Evolutionary conservation across 257 asterid genomes (phyloP).

Genomic region (Forsythia suspensa): DNA sequence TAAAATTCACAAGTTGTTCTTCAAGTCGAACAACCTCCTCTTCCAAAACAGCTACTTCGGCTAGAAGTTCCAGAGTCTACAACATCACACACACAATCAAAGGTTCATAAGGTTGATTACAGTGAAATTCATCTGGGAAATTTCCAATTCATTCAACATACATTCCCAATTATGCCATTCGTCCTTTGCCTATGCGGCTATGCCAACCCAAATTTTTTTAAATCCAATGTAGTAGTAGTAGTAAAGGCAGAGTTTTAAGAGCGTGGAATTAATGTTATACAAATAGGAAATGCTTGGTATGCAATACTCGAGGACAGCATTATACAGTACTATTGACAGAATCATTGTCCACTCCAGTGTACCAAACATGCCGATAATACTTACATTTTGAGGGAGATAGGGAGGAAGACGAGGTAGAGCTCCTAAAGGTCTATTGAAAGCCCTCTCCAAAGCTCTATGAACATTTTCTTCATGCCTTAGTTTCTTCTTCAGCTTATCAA

Average conservation of each 20-base stretch:
- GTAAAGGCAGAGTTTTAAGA: background rate
- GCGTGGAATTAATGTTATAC: too few species aligned
- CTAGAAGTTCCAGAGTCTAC: constrained; percentile 87
- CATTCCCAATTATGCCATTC: background rate
- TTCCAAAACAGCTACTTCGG: constrained; percentile 95
- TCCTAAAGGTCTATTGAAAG: constrained; percentile 82
- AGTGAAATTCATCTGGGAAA: constrained; percentile 1
- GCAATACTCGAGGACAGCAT: background rate
- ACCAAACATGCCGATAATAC: constrained; percentile 3
- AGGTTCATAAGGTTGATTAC: background rate
- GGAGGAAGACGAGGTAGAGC: constrained; percentile 93
- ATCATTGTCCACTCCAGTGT: background rate
- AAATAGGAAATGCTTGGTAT: background rate
- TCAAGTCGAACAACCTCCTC: constrained; percentile 91
- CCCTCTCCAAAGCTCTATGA: constrained; percentile 80
- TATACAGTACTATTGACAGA: too few species aligned
- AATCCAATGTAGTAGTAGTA: background rate
- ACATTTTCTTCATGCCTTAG: constrained; percentile 86
- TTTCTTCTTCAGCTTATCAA: constrained; percentile 86
- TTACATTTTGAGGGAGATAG: constrained; percentile 83
- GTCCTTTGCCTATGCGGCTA: background rate
- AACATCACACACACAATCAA: constrained; percentile 1
- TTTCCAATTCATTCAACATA: background rate
- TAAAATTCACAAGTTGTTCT: constrained; percentile 61
- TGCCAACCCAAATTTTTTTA: background rate